Percentiles rank a stretch among this genome's conserved stretches.
Evolutionary conservation across 257 asterid genomes (phyloP).

Genomic region (Linaria vulgaris): DNA sequence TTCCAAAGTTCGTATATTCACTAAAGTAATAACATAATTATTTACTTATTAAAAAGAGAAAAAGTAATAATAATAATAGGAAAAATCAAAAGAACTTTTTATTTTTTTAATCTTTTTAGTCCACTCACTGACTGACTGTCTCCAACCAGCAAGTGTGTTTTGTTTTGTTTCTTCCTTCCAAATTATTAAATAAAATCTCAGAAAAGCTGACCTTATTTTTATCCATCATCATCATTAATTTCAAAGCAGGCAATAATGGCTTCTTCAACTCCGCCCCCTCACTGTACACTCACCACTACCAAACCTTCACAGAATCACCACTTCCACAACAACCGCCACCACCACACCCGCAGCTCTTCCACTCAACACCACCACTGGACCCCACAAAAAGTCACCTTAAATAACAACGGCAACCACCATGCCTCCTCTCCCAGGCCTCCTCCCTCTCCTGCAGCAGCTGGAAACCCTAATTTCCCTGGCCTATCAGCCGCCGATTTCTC

Average conservation of each 20-base stretch:
- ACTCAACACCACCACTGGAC: slow-evolving; percentile 39
- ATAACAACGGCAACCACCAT: slow-evolving; percentile 38
- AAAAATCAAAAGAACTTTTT: too few relatives aligned
- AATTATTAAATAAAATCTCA: too few relatives aligned
- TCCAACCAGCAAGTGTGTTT: too few relatives aligned
- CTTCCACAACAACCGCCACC: slow-evolving; percentile 38
- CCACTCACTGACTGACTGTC: too few relatives aligned
- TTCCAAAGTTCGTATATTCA: too few relatives aligned
- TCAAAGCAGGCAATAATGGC: slow-evolving; percentile 68
- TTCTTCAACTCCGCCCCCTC: slow-evolving; percentile 89
- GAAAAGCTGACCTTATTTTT: too few relatives aligned
- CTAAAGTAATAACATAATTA: too few relatives aligned
- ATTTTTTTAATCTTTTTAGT: too few relatives aligned
- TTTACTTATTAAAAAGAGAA: too few relatives aligned
- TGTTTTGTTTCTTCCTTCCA: too few relatives aligned
- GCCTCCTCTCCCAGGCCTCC: slow-evolving; percentile 28
- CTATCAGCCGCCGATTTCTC: slow-evolving; percentile 69
- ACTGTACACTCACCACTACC: slow-evolving; percentile 73
- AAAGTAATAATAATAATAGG: too few relatives aligned
- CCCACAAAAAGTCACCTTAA: slow-evolving; percentile 53
- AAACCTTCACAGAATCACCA: slow-evolving; percentile 73
- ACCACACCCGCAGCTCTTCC: slow-evolving; percentile 33
- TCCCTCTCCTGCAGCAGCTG: slow-evolving; percentile 31
- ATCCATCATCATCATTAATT: too few relatives aligned
- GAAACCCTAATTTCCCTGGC: slow-evolving; percentile 35